Conservation (phyloP, 176 grass and related monocot species). For the Zoysia pacifica region DNA sequence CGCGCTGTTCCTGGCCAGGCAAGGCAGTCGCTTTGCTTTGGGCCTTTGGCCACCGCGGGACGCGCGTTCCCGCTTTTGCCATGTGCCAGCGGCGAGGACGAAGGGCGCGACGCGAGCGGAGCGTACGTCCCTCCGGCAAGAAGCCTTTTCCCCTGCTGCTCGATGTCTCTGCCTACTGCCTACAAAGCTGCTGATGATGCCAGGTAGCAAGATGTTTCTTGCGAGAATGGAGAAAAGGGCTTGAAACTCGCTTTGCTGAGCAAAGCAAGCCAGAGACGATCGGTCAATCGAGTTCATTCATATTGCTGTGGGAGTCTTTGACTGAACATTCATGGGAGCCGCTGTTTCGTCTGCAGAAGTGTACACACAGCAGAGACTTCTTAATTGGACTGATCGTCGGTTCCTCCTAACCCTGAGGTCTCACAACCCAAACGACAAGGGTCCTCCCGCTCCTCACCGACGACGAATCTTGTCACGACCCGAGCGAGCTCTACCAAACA, state of each 20-base stretch:
- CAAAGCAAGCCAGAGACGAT: background rate
- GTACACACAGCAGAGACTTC: background rate
- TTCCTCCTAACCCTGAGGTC: constrained; percentile 28
- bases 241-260: too few relatives aligned
- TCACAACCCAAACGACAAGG: constrained; percentile 18
- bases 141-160: background rate
- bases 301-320: constrained; percentile 12
- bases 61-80: constrained; percentile 25
- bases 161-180: background rate
- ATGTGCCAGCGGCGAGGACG: background rate
- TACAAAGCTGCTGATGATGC: background rate
- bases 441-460: background rate
- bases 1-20: background rate
- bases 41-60: constrained; percentile 15
- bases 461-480: constrained; percentile 30
- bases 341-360: background rate
- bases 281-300: constrained; percentile 21
- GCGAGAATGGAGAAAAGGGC: background rate
- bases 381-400: background rate
- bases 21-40: background rate
- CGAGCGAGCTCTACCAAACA: constrained; percentile 41
- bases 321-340: background rate
- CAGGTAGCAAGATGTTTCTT: constrained; percentile 9
- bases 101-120: background rate
- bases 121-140: too few relatives aligned